These are phyloP conservation scores for Primulina huaijiensis DNA, from an alignment of 257 asterid species.

Conservation along the genomic window DNA sequence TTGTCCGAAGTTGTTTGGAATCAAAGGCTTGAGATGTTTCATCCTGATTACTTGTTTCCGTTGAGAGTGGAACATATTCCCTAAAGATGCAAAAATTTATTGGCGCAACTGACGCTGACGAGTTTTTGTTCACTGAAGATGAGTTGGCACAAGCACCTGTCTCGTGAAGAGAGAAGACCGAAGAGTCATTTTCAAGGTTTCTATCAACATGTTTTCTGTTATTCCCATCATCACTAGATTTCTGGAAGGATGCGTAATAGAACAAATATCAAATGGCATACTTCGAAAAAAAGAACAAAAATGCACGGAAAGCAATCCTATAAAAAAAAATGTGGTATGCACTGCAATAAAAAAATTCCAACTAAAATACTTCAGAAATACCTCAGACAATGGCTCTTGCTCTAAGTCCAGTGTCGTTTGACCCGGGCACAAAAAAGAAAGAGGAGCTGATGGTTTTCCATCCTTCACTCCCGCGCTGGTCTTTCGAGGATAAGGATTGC, in stretches of 20 bases:
- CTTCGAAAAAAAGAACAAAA: slow-evolving; percentile 4
- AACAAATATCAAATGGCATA: slow-evolving; percentile 4
- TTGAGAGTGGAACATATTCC: slow-evolving; percentile 47
- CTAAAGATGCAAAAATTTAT: slow-evolving; percentile 39
- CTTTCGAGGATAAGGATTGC: slow-evolving; percentile 93
- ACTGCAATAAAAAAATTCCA: neutral
- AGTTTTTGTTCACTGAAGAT: slow-evolving; percentile 33
- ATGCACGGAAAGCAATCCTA: slow-evolving; percentile 1
- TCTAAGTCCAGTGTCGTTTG: slow-evolving; percentile 41
- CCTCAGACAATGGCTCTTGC: slow-evolving; percentile 66
- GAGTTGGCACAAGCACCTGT: slow-evolving; percentile 39
- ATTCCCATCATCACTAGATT: slow-evolving; percentile 45
- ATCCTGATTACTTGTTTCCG: slow-evolving; percentile 42
- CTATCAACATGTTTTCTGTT: slow-evolving; percentile 34
- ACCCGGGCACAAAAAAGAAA: slow-evolving; percentile 42
- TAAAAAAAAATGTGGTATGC: neutral
- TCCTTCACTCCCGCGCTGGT: slow-evolving; percentile 50
- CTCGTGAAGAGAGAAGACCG: slow-evolving; percentile 38
- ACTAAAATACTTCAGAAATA: slow-evolving; percentile 17
- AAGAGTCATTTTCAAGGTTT: slow-evolving; percentile 36
- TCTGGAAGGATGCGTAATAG: slow-evolving; percentile 36
- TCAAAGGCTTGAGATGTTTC: slow-evolving; percentile 49
- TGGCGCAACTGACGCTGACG: slow-evolving; percentile 37
- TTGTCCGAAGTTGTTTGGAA: slow-evolving; percentile 39
- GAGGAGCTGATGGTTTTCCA: slow-evolving; percentile 42